Conservation (phyloP, 768 basidiomycete species). For the Dentipellis fragilis region DNA sequence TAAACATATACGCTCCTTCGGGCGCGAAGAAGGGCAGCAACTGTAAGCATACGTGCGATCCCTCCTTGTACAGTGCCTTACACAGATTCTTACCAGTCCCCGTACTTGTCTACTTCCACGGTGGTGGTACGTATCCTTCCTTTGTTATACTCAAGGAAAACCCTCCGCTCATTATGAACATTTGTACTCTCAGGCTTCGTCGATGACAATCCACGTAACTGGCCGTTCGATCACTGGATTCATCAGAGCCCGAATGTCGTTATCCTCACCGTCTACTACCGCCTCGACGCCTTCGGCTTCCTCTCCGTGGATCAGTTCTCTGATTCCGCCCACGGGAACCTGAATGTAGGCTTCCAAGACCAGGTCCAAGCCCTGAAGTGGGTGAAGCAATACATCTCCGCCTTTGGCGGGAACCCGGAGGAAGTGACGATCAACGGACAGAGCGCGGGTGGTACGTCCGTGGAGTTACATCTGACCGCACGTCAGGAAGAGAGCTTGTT, state of each 20-base stretch:
- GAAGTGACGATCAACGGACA: constrained; percentile 46
- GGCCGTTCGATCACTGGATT: constrained; percentile 60
- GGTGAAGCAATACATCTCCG: constrained; percentile 27
- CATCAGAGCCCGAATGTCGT: constrained; percentile 53
- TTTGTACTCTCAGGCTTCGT: constrained; percentile 31
- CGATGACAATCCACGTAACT: constrained; percentile 52
- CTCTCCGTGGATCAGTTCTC: constrained; percentile 39
- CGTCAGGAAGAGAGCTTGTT: constrained; percentile 32
- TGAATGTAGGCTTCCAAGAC: constrained; percentile 47
- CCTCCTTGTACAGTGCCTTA: background rate
- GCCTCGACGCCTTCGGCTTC: constrained; percentile 55
- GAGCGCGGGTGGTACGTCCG: constrained; percentile 46
- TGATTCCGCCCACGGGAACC: constrained; percentile 29
- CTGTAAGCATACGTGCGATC: constrained; percentile 23
- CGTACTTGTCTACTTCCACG: constrained; percentile 32
- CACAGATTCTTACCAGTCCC: constrained; percentile 15
- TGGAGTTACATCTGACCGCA: constrained; percentile 50
- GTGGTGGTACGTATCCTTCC: constrained; percentile 20
- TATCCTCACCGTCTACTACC: constrained; percentile 58
- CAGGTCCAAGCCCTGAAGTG: constrained; percentile 34
- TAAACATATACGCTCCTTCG: constrained; percentile 54
- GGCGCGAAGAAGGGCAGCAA: constrained; percentile 36
- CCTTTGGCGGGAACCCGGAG: constrained; percentile 30
- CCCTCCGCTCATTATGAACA: background rate
- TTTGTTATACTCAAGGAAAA: background rate